phyloP scores from a whole-genome alignment of 2,329 filamentous ascomycete genomes.

The Sporothrix curviconia region DNA sequence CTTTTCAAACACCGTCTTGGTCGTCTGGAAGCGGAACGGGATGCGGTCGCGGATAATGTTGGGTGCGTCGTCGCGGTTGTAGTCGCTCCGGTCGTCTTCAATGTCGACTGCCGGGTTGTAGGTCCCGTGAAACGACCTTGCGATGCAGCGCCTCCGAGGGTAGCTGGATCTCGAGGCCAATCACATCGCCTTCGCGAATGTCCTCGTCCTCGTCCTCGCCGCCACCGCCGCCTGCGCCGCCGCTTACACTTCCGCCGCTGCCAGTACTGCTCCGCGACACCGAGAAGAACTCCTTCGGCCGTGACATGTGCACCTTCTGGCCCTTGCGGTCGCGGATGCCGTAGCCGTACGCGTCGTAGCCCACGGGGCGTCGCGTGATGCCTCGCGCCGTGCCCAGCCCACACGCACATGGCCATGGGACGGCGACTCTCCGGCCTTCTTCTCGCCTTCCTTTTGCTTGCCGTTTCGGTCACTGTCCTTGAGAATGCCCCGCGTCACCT shows the following conservation, averaged over 20 bases:
- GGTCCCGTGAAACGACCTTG: conserved; percentile 76
- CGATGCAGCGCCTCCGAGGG: conserved; percentile 79
- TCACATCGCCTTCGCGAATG: conserved; percentile 83
- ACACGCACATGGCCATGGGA: conserved; percentile 66
- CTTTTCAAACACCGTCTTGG: conserved; percentile 81
- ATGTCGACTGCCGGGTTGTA: conserved; percentile 82
- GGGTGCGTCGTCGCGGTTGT: conserved; percentile 42
- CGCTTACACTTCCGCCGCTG: not conserved
- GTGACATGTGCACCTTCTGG: conserved; percentile 87
- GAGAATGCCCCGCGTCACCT: conserved; percentile 63
- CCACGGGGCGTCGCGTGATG: conserved; percentile 74
- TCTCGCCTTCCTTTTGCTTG: not conserved
- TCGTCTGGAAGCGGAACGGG: conserved; percentile 86
- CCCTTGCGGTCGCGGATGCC: conserved; percentile 83
- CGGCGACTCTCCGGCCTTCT: conserved; percentile 34
- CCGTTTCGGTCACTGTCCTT: conserved; percentile 46
- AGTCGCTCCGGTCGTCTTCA: conserved; percentile 33
- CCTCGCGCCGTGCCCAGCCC: conserved; percentile 78
- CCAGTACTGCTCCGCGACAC: not conserved
- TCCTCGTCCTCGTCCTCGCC: conserved; percentile 49
- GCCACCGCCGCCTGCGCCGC: not conserved
- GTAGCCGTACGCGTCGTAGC: conserved; percentile 89
- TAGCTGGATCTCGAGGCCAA: conserved; percentile 86
- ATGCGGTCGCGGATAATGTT: conserved; percentile 94
- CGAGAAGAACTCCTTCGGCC: conserved; percentile 69